Conservation (phyloP, 768 basidiomycete species). For the Scleroderma citrinum region DNA sequence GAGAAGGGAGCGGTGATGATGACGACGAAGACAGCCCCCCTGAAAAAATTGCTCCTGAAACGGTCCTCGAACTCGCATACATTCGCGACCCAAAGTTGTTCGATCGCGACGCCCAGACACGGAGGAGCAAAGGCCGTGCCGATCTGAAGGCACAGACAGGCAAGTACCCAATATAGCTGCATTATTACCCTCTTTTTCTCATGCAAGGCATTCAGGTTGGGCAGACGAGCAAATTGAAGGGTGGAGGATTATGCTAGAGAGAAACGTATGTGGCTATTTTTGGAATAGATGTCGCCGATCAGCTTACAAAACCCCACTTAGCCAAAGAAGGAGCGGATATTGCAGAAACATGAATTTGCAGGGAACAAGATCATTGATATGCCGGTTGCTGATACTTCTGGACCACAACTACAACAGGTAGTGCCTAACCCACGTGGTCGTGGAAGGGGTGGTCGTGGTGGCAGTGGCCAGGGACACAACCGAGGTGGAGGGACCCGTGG, state of each 20-base stretch:
- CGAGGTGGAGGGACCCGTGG: conserved; percentile 10
- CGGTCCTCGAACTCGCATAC: conserved; percentile 72
- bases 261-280: conserved; percentile 54
- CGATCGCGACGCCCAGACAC: conserved; percentile 65
- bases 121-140: conserved; percentile 59
- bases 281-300: conserved; percentile 2
- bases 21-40: conserved; percentile 19
- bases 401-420: conserved; percentile 9
- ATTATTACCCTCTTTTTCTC: background rate
- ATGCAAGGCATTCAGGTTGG: conserved; percentile 44
- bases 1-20: conserved; percentile 40
- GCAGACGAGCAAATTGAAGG: conserved; percentile 86
- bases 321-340: conserved; percentile 71
- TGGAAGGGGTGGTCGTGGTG: conserved; percentile 37
- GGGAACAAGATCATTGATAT: conserved; percentile 43
- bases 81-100: conserved; percentile 70
- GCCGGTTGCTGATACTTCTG: background rate
- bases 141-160: conserved; percentile 69
- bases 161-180: conserved; percentile 16
- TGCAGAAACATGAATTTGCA: conserved; percentile 70
- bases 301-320: conserved; percentile 20
- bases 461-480: conserved; percentile 32
- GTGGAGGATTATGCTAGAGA: conserved; percentile 85
- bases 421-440: conserved; percentile 29
- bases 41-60: conserved; percentile 40